Evolutionary conservation across 2,329 filamentous ascomycete species (phyloP).

Genomic region (Davidsoniella eucalypti): DNA sequence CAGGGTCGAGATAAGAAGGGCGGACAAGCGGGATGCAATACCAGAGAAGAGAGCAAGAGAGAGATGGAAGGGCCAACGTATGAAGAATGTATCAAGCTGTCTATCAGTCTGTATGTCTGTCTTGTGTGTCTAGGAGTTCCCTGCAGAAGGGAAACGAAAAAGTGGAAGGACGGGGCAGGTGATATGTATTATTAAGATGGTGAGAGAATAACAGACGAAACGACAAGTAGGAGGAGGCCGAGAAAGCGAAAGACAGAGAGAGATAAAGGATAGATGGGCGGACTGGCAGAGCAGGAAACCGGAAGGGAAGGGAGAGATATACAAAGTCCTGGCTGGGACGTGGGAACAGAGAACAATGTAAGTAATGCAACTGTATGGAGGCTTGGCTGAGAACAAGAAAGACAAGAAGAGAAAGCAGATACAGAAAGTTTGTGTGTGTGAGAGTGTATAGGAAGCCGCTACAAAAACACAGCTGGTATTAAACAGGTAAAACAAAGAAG

Average conservation of each 20-base stretch:
- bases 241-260: neutral
- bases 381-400: neutral
- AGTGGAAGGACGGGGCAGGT: neutral
- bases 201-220: neutral
- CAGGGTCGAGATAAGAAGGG: neutral
- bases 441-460: too few relatives aligned
- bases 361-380: too few relatives aligned
- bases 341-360: too few relatives aligned
- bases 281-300: neutral
- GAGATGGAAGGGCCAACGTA: neutral
- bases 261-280: neutral
- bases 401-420: neutral
- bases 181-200: conserved; percentile 1
- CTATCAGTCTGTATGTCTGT: neutral
- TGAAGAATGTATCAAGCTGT: conserved; percentile 6
- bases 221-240: neutral
- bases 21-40: neutral
- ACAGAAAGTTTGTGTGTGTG: neutral
- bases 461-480: neutral
- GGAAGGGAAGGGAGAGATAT: too few relatives aligned
- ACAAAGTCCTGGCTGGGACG: neutral
- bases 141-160: neutral
- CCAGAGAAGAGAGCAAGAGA: neutral
- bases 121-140: neutral
- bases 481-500: conserved; percentile 4